Evolutionary conservation across 768 basidiomycete species (phyloP), one percentile per base, ranked within the genome.

Genomic region (Chalciporus sphaerocephalus): DNA sequence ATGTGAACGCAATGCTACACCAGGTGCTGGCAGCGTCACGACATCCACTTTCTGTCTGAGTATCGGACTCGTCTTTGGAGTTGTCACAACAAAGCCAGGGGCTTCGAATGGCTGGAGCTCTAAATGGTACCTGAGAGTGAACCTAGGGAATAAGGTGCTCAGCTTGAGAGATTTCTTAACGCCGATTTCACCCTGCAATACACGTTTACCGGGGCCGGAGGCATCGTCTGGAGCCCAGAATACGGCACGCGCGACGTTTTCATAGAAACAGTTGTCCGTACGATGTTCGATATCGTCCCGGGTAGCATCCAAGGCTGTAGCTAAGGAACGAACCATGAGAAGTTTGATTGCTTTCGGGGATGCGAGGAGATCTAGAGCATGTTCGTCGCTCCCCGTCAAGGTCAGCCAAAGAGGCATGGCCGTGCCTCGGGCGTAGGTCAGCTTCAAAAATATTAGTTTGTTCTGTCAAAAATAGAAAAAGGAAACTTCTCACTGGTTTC

Each of bases 321-420:
- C 69, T 43, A 80, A 62, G 4, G 73, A 68, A 23, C 80, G 72
- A 4, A 71, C 57, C 10, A 83, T 64, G 30, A 69, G 64, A 30
- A 83, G 27, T 16, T 61, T 61, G 8, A 76, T 59, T 2, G 72
- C 68, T 7, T 58, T 58, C 0, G 74, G 69, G 18, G 53, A 62
- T 12, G 75, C 65, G 6, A 81, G 66, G 4, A 78, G 54, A 48
- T 81, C 78, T 9, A 82, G 67, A 0, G 74, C 75, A 16, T 75
- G 74, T 10, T 65, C 53, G 56, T 81, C 75, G 2, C 58, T 49
- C 20, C 74, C 66, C 18, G 54, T 65, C 24, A 82, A 51, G 3
- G 74, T 75, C n/a, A 81, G 46, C 33, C 64, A 58, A 7, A 83
- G 58, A 8, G 79, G 79, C 5, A 82, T 69, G 0, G 73, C 69